phyloP scores from a whole-genome alignment of 805 yeast genomes.

The Nakazawaea wickerhamii region DNA sequence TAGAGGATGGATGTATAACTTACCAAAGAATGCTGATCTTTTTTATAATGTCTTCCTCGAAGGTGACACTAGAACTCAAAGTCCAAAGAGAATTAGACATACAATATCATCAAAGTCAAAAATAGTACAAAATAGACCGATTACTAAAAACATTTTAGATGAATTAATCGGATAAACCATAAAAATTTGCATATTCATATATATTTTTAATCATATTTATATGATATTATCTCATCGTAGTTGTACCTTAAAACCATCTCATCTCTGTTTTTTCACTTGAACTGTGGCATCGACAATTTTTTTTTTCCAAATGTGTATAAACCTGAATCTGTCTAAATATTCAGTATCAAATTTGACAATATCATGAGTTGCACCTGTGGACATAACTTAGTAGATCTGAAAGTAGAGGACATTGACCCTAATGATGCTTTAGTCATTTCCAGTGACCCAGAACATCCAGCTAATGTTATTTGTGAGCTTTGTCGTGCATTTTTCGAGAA shows the following conservation, averaged over 20 bases:
- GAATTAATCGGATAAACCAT: slow-evolving; percentile 2
- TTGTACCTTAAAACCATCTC: too few species aligned
- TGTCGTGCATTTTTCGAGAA: slow-evolving; percentile 72
- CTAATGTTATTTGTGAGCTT: slow-evolving; percentile 76
- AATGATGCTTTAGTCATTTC: slow-evolving; percentile 28
- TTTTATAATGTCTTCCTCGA: slow-evolving; percentile 25
- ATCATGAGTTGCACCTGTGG: too few species aligned
- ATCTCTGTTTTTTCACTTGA: too few species aligned
- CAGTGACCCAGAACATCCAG: slow-evolving; percentile 65
- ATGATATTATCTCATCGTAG: too few species aligned
- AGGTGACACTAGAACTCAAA: background rate
- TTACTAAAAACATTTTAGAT: slow-evolving; percentile 9
- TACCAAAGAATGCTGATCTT: slow-evolving; percentile 40
- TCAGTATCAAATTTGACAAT: too few species aligned
- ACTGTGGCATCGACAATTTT: too few species aligned
- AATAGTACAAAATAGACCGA: slow-evolving; percentile 7
- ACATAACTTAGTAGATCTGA: too few species aligned
- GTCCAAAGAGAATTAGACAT: background rate
- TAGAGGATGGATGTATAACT: slow-evolving; percentile 58
- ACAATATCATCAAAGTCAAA: background rate
- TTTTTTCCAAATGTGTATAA: too few species aligned
- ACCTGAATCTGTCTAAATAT: too few species aligned
- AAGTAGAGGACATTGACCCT: too few species aligned
- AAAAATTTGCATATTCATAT: background rate
- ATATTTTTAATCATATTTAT: background rate